Conservation (phyloP, 495 filamentous ascomycete species). For the Sphaerosporella brunnea region DNA sequence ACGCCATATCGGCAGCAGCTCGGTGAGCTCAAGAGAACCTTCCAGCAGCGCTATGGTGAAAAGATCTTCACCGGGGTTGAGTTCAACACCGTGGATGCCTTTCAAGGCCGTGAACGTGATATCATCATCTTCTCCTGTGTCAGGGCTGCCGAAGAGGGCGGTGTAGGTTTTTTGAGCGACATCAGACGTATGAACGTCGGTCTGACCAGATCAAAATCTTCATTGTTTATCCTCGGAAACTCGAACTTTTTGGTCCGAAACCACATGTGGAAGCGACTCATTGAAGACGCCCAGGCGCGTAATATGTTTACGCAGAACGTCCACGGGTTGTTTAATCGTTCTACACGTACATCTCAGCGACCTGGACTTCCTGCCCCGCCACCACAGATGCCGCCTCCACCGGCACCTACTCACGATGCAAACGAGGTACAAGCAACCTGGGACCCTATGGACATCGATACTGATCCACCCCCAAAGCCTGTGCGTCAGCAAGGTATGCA, state of each 20-base stretch:
- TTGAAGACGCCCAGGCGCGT: constrained; percentile 57
- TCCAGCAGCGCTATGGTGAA: constrained; percentile 52
- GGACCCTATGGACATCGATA: constrained; percentile 24
- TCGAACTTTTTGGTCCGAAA: constrained; percentile 69
- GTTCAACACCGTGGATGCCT: constrained; percentile 97
- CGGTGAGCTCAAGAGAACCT: constrained; percentile 54
- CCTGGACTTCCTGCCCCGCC: constrained; percentile 1
- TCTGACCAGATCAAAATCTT: constrained; percentile 86
- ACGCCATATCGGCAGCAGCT: constrained; percentile 92
- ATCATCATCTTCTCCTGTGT: constrained; percentile 99
- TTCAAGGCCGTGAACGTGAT: constrained; percentile 90
- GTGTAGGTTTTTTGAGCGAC: constrained; percentile 94
- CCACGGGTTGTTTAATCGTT: constrained; percentile 5
- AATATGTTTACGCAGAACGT: constrained; percentile 56
- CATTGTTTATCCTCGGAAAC: constrained; percentile 87
- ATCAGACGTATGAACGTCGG: constrained; percentile 99
- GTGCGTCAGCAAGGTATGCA: not conserved
- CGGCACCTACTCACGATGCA: not conserved
- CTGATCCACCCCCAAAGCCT: not conserved
- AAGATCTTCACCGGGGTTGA: constrained; percentile 61
- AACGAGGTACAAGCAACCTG: not conserved
- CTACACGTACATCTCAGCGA: constrained; percentile 7
- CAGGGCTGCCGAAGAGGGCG: constrained; percentile 64
- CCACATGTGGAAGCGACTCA: constrained; percentile 72
- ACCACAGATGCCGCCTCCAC: not conserved